Evolutionary conservation across 2,329 filamentous ascomycete species (phyloP).

Genomic region (Colletotrichum higginsianum): DNA sequence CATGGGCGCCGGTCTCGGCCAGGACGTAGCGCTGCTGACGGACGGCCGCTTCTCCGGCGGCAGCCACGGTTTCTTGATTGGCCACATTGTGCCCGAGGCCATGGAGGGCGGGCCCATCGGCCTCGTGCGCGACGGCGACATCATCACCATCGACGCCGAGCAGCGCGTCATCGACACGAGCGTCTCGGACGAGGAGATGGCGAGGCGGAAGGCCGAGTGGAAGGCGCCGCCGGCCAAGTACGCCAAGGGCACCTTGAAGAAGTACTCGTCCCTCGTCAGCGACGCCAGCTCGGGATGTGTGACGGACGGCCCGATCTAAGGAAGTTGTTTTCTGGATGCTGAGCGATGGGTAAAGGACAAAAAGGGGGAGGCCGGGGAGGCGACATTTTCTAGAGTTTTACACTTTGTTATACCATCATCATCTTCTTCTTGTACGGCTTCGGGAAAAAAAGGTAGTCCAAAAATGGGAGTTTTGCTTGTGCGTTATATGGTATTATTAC

Average conservation of each 20-base stretch:
- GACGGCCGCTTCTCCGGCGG: slow-evolving; percentile 86
- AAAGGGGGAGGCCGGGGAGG: not conserved
- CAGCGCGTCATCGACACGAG: slow-evolving; percentile 78
- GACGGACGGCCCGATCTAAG: slow-evolving; percentile 60
- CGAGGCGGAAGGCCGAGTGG: slow-evolving; percentile 71
- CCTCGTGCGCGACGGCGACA: slow-evolving; percentile 85
- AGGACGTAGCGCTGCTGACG: slow-evolving; percentile 81
- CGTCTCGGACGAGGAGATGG: slow-evolving; percentile 76
- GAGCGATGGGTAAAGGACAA: not conserved
- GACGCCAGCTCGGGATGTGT: slow-evolving; percentile 73
- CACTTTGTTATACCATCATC: slow-evolving; percentile 40
- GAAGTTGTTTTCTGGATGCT: not conserved
- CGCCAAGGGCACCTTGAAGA: slow-evolving; percentile 76
- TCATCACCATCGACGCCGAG: slow-evolving; percentile 86
- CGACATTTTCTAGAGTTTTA: slow-evolving; percentile 29
- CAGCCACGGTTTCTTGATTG: slow-evolving; percentile 88
- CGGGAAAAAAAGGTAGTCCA: slow-evolving; percentile 42
- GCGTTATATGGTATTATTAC: not conserved
- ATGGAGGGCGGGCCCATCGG: slow-evolving; percentile 89
- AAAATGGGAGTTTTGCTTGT: slow-evolving; percentile 43
- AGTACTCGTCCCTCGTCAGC: slow-evolving; percentile 75
- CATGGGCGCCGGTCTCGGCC: slow-evolving; percentile 88
- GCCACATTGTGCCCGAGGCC: slow-evolving; percentile 90
- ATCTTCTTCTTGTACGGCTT: slow-evolving; percentile 42
- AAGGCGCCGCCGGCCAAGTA: slow-evolving; percentile 72